Evolutionary conservation across 768 basidiomycete genomes (phyloP), one percentile per base, ranked within the genome.

Genomic region (Trametes sanguinea): DNA sequence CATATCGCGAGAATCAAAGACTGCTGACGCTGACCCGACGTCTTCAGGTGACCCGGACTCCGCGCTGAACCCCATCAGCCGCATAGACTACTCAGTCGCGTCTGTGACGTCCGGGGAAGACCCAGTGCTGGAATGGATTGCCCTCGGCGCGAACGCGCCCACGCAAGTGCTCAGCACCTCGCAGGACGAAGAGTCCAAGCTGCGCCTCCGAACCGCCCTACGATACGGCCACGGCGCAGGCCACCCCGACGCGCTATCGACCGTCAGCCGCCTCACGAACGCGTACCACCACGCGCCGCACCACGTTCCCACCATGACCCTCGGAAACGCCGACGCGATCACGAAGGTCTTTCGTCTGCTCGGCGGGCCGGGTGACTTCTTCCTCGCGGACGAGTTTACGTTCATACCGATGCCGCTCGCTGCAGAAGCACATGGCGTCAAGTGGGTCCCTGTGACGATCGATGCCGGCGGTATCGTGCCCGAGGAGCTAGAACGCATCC

Each of bases 401-500:
- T 81, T 79, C 70, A 70, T 70, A 42, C 73, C 76, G 55, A 67
- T 77, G 47, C 73, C 78, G 33, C 80, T 78, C 67, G 73, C 71
- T 0, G 76, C 77, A 2, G 65, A 77, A 13, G 61, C 77, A 4
- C 76, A 76, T 29, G 78, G 78, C 3, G 74, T 80, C 51, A 76
- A 73, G 40, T 79, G 79, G 75, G 76, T 76, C 14, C 75, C 77
- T 2, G 74, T 85, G 47, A 73, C 76, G 60, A 80, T 82, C 65
- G 83, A 85, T 68, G 76, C 76, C 40, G 75, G 76, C 50, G 83
- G 83, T 6, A 72, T 85, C 59, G 70, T 84, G 29, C 83, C 83
- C 5, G 76, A 75, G 17, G 80, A 81, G 51, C 76, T 85, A 61
- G 81, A 84, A 51, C 67, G 70, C 2, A 65, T 78, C n/a, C 65